phyloP scores from a whole-genome alignment of 31 red algal genomes.

The Odonthalia washingtoniensis region DNA sequence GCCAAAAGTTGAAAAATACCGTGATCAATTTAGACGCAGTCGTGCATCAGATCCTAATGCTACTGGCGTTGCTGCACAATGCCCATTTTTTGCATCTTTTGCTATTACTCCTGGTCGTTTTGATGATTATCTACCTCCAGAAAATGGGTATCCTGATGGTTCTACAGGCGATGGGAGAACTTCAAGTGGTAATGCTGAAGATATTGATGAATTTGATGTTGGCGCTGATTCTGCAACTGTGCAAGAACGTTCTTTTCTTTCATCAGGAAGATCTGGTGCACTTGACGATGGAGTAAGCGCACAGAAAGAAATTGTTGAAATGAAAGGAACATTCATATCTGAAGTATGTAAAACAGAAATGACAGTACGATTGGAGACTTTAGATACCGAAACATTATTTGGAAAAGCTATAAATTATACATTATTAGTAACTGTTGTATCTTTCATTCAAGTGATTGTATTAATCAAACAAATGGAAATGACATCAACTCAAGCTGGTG shows the following conservation, averaged over 20 bases:
- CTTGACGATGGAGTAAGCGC: slow-evolving; percentile 19
- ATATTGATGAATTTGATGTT: neutral
- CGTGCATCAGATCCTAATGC: neutral
- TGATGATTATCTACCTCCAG: slow-evolving; percentile 32
- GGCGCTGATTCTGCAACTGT: slow-evolving; percentile 8
- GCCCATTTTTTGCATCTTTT: slow-evolving; percentile 62
- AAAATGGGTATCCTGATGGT: slow-evolving; percentile 14
- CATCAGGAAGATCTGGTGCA: slow-evolving; percentile 11
- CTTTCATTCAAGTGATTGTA: slow-evolving; percentile 82
- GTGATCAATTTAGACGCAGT: slow-evolving; percentile 42
- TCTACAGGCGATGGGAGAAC: neutral
- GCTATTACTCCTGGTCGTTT: slow-evolving; percentile 49
- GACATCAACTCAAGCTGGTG: slow-evolving; percentile 84
- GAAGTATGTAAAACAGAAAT: slow-evolving; percentile 57
- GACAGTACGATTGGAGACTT: slow-evolving; percentile 64
- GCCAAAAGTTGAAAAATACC: slow-evolving; percentile 53
- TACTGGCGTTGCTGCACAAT: slow-evolving; percentile 40
- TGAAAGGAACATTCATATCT: slow-evolving; percentile 74
- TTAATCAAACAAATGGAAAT: slow-evolving; percentile 92
- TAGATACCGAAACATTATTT: slow-evolving; percentile 80
- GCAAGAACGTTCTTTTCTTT: slow-evolving; percentile 5
- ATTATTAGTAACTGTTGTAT: slow-evolving; percentile 74
- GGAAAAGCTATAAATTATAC: slow-evolving; percentile 90
- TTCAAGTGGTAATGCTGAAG: neutral
- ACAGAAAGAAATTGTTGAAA: slow-evolving; percentile 62